These are phyloP conservation scores for Striga hermonthica DNA, from an alignment of 305 asterid species.

Conservation along the genomic window DNA sequence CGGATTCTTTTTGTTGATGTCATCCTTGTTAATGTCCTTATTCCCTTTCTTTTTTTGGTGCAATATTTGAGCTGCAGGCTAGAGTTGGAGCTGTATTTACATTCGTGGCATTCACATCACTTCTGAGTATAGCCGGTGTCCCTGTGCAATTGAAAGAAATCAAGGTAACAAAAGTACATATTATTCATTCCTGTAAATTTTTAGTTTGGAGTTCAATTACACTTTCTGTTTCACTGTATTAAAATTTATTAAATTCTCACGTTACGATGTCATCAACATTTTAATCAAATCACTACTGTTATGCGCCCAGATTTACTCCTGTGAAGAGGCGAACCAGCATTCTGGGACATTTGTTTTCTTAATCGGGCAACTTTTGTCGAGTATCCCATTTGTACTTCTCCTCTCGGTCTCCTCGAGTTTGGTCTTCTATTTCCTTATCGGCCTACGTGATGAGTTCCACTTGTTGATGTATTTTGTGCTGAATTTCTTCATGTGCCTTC, in stretches of 20 bases:
- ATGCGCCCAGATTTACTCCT: slow-evolving; percentile 49
- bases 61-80: slow-evolving; percentile 51
- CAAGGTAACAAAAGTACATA: slow-evolving; percentile 48
- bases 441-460: slow-evolving; percentile 82
- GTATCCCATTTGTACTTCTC: slow-evolving; percentile 87
- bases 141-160: slow-evolving; percentile 91
- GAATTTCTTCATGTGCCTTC: slow-evolving; percentile 84
- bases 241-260: neutral
- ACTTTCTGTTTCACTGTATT: neutral
- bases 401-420: slow-evolving; percentile 88
- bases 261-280: neutral
- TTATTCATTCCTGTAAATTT: neutral
- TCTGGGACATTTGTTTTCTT: slow-evolving; percentile 73
- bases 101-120: slow-evolving; percentile 79
- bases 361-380: slow-evolving; percentile 73
- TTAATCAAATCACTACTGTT: slow-evolving; percentile 21
- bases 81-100: slow-evolving; percentile 88
- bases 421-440: slow-evolving; percentile 87
- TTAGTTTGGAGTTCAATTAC: neutral
- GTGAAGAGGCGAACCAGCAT: slow-evolving; percentile 72
- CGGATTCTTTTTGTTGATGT: neutral
- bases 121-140: slow-evolving; percentile 82
- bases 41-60: slow-evolving; percentile 4
- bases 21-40: neutral
- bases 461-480: slow-evolving; percentile 79